These are phyloP conservation scores for Albophoma yamanashiensis DNA, from an alignment of 2,329 filamentous ascomycete species.

Conservation along the genomic window DNA sequence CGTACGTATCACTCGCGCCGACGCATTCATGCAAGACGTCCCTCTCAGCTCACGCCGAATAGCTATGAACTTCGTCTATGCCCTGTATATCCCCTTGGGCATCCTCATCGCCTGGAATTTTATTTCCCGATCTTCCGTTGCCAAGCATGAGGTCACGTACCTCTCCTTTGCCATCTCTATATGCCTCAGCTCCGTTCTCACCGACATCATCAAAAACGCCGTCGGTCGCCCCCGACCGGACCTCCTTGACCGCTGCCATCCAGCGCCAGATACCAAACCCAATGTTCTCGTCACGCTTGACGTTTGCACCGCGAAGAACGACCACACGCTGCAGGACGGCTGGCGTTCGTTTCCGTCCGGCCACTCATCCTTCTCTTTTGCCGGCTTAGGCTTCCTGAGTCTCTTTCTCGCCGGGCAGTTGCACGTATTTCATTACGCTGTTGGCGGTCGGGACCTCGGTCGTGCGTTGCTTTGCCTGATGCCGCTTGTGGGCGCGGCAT, in stretches of 20 bases:
- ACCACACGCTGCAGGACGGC: constrained; percentile 66
- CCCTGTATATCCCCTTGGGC: constrained; percentile 58
- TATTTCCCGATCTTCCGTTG: constrained; percentile 48
- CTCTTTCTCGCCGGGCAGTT: constrained; percentile 60
- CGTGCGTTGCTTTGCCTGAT: constrained; percentile 45
- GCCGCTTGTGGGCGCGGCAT: constrained; percentile 50
- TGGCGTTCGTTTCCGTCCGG: constrained; percentile 78
- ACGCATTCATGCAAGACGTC: not conserved
- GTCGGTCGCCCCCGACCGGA: constrained; percentile 63
- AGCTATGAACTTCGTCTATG: constrained; percentile 72
- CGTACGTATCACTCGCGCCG: constrained; percentile 33
- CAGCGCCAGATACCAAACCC: constrained; percentile 36
- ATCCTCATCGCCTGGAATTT: constrained; percentile 57
- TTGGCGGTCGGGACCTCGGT: constrained; percentile 39
- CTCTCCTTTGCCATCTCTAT: constrained; percentile 72
- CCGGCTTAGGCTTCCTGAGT: constrained; percentile 64
- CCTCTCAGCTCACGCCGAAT: not conserved
- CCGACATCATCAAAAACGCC: constrained; percentile 83
- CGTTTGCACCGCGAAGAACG: constrained; percentile 62
- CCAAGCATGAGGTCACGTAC: constrained; percentile 78
- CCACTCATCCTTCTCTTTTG: constrained; percentile 70
- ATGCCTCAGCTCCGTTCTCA: constrained; percentile 70
- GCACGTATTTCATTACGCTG: constrained; percentile 39
- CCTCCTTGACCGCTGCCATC: constrained; percentile 67
- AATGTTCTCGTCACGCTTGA: constrained; percentile 49